phyloP scores from a whole-genome alignment of 169 alveolate species.

The Eimeria falciformis region DNA sequence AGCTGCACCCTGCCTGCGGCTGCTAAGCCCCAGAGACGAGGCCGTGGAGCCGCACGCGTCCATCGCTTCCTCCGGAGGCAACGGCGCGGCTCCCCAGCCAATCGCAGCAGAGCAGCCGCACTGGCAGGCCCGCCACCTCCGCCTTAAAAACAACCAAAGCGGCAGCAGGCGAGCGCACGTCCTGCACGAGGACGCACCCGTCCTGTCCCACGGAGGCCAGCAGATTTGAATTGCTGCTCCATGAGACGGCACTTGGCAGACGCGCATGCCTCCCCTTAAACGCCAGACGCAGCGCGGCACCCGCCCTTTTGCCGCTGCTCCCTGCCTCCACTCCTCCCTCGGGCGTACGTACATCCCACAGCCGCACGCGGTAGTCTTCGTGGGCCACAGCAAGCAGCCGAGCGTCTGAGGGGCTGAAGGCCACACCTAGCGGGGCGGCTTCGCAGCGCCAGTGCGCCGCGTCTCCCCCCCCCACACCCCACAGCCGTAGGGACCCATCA shows the following conservation, averaged over 20 bases:
- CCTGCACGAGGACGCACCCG: constrained; percentile 52
- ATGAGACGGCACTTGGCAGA: constrained; percentile 10
- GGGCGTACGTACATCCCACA: constrained; percentile 68
- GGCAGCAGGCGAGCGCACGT: constrained; percentile 31
- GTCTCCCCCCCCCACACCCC: not conserved
- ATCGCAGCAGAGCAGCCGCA: constrained; percentile 28
- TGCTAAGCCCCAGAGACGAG: not conserved
- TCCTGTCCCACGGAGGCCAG: constrained; percentile 68
- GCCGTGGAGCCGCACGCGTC: constrained; percentile 20
- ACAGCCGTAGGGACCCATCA: constrained; percentile 22
- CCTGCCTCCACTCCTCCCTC: not conserved
- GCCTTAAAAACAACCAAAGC: constrained; percentile 15
- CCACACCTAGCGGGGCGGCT: not conserved
- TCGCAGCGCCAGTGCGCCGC: constrained; percentile 42
- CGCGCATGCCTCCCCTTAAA: constrained; percentile 44
- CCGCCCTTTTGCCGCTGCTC: not conserved
- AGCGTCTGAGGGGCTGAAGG: constrained; percentile 13
- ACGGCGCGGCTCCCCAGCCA: not conserved
- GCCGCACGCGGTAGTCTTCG: constrained; percentile 67
- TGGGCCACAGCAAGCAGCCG: constrained; percentile 53
- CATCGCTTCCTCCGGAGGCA: constrained; percentile 24
- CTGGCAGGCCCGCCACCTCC: constrained; percentile 12
- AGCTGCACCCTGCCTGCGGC: not conserved
- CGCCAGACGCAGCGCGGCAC: not conserved
- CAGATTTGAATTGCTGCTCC: not conserved